phyloP scores from a whole-genome alignment of 192 early-diverging fungal species.

The Coemansia sp. region DNA sequence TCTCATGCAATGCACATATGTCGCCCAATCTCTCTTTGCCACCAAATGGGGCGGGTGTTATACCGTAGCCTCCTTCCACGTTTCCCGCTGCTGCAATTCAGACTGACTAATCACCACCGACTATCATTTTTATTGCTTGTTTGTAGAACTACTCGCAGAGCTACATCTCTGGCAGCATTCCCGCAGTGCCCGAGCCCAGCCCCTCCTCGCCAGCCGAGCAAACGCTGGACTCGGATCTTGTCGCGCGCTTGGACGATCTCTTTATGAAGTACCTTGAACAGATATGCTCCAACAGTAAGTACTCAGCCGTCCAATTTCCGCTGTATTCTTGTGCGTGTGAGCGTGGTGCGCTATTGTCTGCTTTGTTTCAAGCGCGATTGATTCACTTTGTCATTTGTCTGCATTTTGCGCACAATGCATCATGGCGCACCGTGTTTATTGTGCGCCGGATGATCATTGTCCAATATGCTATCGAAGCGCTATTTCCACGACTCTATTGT shows the following conservation, averaged over 20 bases:
- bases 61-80: no score
- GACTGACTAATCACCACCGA: no score
- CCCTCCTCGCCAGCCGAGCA: slow-evolving; percentile 41
- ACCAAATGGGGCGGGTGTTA: no score
- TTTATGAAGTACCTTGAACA: slow-evolving; percentile 65
- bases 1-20: no score
- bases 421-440: no score
- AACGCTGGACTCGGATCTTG: slow-evolving; percentile 45
- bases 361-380: no score
- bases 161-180: slow-evolving; percentile 28
- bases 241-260: slow-evolving; percentile 56
- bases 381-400: neutral
- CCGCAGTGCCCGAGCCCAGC: slow-evolving; percentile 33
- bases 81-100: no score
- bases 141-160: slow-evolving; percentile 46
- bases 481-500: no score
- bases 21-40: no score
- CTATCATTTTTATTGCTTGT: neutral
- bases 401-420: neutral
- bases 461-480: slow-evolving; percentile 4
- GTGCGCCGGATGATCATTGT: no score
- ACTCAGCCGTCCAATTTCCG: neutral
- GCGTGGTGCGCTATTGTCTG: no score
- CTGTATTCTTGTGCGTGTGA: no score
- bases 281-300: slow-evolving; percentile 65